Evolutionary conservation across 2,329 filamentous ascomycete genomes (phyloP).

Genomic region (Apiospora koreana): DNA sequence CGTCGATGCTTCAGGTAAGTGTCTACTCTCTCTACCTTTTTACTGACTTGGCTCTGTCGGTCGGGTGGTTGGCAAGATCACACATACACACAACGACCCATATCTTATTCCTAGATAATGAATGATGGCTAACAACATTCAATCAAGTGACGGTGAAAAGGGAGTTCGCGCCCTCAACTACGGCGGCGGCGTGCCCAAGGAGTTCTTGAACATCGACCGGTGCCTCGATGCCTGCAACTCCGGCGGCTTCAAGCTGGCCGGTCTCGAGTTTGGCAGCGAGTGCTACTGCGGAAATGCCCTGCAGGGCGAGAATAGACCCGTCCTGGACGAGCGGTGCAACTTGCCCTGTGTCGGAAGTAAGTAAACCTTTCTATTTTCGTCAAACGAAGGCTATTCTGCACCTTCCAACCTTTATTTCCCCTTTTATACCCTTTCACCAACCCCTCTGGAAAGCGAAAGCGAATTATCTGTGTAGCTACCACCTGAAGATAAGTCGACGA

Average conservation of each 20-base stretch:
- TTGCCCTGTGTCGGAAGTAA: not conserved
- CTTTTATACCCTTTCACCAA: no score
- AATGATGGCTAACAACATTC: no score
- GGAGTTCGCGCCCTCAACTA: not conserved
- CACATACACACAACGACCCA: not conserved
- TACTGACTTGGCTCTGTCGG: not conserved
- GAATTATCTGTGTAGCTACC: no score
- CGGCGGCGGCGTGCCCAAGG: not conserved
- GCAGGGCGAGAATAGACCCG: not conserved
- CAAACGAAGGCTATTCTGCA: not conserved
- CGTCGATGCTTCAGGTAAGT: not conserved
- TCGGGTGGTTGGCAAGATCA: no score
- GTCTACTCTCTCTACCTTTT: not conserved
- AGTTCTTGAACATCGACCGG: not conserved
- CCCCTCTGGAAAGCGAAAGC: no score
- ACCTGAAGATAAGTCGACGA: no score
- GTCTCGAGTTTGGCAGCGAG: constrained; percentile 42
- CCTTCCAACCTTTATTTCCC: no score
- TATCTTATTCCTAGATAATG: not conserved
- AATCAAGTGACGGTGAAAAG: not conserved
- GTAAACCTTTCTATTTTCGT: not conserved
- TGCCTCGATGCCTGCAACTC: not conserved
- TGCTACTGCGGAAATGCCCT: constrained; percentile 42
- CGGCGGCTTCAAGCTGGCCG: constrained; percentile 38
- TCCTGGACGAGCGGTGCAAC: not conserved